These are phyloP conservation scores for Rhodotorula paludigena DNA, from an alignment of 768 basidiomycete species.

Conservation along the genomic window DNA sequence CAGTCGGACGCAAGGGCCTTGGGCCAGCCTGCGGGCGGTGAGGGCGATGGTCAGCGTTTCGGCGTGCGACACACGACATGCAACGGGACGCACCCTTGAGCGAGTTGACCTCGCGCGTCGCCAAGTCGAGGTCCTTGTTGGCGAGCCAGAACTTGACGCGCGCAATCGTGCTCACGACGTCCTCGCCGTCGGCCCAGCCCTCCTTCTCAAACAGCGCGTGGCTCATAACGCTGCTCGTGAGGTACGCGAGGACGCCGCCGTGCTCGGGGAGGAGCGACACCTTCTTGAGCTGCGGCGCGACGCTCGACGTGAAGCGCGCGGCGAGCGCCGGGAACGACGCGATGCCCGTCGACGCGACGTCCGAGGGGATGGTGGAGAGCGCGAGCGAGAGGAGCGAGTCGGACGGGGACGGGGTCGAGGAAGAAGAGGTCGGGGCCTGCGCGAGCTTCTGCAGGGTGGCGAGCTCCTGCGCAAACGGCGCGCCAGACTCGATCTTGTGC, in stretches of 20 bases:
- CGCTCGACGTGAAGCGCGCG: conserved; percentile 80
- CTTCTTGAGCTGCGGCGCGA: conserved; percentile 73
- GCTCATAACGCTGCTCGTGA: conserved; percentile 73
- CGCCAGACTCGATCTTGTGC: conserved; percentile 48
- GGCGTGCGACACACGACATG: no score
- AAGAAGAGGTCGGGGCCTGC: conserved; percentile 1
- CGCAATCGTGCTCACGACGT: conserved; percentile 79
- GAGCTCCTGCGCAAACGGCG: conserved; percentile 85
- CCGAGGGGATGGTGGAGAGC: conserved; percentile 54
- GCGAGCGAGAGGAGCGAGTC: conserved; percentile 61
- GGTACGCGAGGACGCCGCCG: conserved; percentile 78
- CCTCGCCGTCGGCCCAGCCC: conserved; percentile 70
- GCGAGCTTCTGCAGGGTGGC: conserved; percentile 67
- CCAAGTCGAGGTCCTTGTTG: conserved; percentile 84
- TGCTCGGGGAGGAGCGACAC: conserved; percentile 93
- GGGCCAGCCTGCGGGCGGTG: conserved; percentile 50
- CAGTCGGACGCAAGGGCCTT: conserved; percentile 68
- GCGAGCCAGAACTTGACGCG: conserved; percentile 82
- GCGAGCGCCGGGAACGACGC: conserved; percentile 85
- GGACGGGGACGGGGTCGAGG: conserved; percentile 43
- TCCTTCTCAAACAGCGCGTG: conserved; percentile 71
- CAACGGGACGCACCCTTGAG: conserved; percentile 64
- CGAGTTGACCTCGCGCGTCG: conserved; percentile 85
- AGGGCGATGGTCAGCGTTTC: no score
- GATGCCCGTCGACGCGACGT: conserved; percentile 51